Evolutionary conservation across 2,329 filamentous ascomycete species (phyloP).

Genomic region (Botryosphaeria dothidea): DNA sequence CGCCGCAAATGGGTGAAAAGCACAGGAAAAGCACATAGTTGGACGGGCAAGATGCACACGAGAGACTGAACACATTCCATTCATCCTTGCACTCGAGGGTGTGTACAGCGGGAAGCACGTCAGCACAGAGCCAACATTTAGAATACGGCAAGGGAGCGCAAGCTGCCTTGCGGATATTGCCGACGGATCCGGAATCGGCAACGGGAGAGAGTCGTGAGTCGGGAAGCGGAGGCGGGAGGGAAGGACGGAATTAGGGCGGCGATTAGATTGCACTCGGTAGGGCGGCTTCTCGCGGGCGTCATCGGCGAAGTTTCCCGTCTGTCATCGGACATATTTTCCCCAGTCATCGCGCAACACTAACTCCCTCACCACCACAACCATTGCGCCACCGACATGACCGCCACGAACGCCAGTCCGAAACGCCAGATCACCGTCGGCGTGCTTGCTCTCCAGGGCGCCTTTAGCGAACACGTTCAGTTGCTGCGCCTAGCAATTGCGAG

Average conservation of each 20-base stretch:
- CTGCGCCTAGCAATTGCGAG: conserved; percentile 67
- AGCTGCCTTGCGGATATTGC: background rate
- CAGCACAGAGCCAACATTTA: too few relatives aligned
- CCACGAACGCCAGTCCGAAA: conserved; percentile 2
- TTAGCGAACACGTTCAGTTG: conserved; percentile 81
- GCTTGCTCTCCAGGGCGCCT: conserved; percentile 85
- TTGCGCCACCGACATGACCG: conserved; percentile 8
- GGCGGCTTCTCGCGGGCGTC: conserved; percentile 1
- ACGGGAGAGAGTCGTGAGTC: background rate
- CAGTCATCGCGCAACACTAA: background rate
- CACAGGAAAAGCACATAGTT: too few relatives aligned
- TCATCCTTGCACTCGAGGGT: too few relatives aligned
- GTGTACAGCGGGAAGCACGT: too few relatives aligned
- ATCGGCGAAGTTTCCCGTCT: conserved; percentile 4
- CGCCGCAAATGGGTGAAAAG: too few relatives aligned
- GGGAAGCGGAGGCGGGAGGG: background rate
- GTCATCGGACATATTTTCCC: conserved; percentile 1
- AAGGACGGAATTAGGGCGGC: background rate
- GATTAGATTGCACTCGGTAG: background rate
- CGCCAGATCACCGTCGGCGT: conserved; percentile 57
- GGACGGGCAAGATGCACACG: too few relatives aligned
- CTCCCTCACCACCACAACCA: conserved; percentile 4
- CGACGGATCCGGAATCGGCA: background rate
- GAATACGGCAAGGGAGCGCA: too few relatives aligned
- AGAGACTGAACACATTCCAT: too few relatives aligned